Evolutionary conservation across 805 yeast species (phyloP).

Genomic region (Saturnispora silvae): DNA sequence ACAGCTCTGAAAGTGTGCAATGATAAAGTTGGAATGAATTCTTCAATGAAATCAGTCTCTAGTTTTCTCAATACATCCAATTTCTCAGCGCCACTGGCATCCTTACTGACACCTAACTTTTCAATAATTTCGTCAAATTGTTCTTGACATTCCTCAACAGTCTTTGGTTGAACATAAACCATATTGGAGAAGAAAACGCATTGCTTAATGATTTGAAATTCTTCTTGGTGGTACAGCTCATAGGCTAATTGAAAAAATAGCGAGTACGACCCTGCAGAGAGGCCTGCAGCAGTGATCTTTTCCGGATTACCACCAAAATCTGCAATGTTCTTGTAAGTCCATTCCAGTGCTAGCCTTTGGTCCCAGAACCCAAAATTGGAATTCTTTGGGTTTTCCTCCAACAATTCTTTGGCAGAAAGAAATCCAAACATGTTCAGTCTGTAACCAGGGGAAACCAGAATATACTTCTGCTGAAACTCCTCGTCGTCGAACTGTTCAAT

Average conservation of each 20-base stretch:
- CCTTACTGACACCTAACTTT: conserved; percentile 15
- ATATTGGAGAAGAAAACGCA: conserved; percentile 27
- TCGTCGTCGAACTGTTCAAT: conserved; percentile 20
- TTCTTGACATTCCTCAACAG: conserved; percentile 24
- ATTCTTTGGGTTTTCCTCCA: conserved; percentile 23
- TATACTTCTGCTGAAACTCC: conserved; percentile 24
- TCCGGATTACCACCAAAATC: conserved; percentile 38
- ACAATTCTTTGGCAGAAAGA: conserved; percentile 28
- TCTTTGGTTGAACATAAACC: conserved; percentile 30
- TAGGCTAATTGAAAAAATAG: conserved; percentile 33
- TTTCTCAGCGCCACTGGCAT: conserved; percentile 9
- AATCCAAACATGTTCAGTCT: conserved; percentile 33
- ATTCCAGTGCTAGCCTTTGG: conserved; percentile 35
- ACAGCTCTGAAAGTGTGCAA: conserved; percentile 28
- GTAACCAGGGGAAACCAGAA: conserved; percentile 30
- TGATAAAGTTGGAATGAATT: conserved; percentile 15
- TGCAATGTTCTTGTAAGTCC: conserved; percentile 33
- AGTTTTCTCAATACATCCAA: conserved; percentile 7
- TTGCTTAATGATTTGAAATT: conserved; percentile 29
- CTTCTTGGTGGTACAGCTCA: conserved; percentile 33
- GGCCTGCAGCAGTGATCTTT: conserved; percentile 34
- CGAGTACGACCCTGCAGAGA: conserved; percentile 37
- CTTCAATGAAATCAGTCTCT: conserved; percentile 16
- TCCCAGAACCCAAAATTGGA: conserved; percentile 36
- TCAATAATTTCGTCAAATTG: conserved; percentile 29